A percentile compares a stretch with the other conserved stretches of the same genome.
These are phyloP conservation scores for Monilinia vaccinii-corymbosi DNA, from an alignment of 2,329 filamentous ascomycete genomes.

Conservation along the genomic window DNA sequence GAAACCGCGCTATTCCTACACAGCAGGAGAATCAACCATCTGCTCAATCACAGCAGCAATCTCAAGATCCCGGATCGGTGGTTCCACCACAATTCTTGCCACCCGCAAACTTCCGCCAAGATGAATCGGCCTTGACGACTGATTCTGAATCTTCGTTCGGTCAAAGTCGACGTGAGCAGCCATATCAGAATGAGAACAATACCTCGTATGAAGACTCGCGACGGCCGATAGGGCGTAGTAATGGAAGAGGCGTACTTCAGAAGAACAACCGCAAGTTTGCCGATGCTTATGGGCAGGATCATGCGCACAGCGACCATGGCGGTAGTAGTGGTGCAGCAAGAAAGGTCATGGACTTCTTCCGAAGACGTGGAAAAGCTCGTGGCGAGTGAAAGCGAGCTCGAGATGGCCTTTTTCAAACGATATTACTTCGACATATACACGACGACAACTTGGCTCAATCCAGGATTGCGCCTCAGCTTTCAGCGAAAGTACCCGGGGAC, in stretches of 20 bases:
- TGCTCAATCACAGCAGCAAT: slow-evolving; percentile 32
- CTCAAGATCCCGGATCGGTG: slow-evolving; percentile 19
- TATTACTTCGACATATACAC: slow-evolving; percentile 5
- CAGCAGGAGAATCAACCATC: slow-evolving; percentile 35
- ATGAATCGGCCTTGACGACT: slow-evolving; percentile 22
- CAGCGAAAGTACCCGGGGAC: slow-evolving; percentile 2
- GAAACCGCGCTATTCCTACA: slow-evolving; percentile 25
- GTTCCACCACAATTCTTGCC: slow-evolving; percentile 22
- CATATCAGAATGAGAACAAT: slow-evolving; percentile 17
- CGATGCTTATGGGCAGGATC: slow-evolving; percentile 77
- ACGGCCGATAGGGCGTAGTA: slow-evolving; percentile 19
- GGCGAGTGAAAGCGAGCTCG: slow-evolving; percentile 11
- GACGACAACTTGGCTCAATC: slow-evolving; percentile 3
- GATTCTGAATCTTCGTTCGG: slow-evolving; percentile 27
- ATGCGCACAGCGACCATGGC: slow-evolving; percentile 53
- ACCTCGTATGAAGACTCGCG: slow-evolving; percentile 19
- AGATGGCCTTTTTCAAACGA: neutral
- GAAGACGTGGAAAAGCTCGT: slow-evolving; percentile 67
- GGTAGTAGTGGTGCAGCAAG: slow-evolving; percentile 82
- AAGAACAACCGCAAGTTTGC: slow-evolving; percentile 81
- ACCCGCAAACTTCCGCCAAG: slow-evolving; percentile 25
- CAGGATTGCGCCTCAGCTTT: slow-evolving; percentile 8
- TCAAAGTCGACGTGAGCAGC: slow-evolving; percentile 18
- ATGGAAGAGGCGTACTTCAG: slow-evolving; percentile 51
- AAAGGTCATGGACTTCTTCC: slow-evolving; percentile 97